Conservation (phyloP, 2,329 filamentous ascomycete species). For the Colletotrichum incanum region DNA sequence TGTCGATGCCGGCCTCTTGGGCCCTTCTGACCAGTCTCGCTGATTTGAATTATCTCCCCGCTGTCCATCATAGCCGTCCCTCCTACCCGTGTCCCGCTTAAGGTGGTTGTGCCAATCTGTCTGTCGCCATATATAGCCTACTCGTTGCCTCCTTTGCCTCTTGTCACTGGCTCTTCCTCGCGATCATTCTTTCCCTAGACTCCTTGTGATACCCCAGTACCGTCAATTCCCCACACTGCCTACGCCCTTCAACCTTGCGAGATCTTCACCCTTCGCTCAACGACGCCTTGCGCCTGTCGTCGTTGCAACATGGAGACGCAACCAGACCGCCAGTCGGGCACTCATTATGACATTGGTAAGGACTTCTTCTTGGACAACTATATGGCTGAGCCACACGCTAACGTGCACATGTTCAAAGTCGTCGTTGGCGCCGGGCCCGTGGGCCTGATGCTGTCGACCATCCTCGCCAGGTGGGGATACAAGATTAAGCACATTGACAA, state of each 20-base stretch:
- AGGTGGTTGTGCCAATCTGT: conserved; percentile 17
- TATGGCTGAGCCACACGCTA: not conserved
- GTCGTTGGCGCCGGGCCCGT: conserved; percentile 93
- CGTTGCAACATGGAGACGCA: conserved; percentile 32
- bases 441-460: conserved; percentile 89
- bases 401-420: conserved; percentile 66
- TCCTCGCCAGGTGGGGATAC: conserved; percentile 93
- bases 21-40: conserved; percentile 24
- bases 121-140: conserved; percentile 24
- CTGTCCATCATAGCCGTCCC: conserved; percentile 12
- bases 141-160: not conserved
- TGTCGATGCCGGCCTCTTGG: conserved; percentile 35
- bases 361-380: not conserved
- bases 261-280: not conserved
- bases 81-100: conserved; percentile 19
- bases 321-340: conserved; percentile 32
- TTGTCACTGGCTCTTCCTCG: not conserved
- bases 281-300: not conserved
- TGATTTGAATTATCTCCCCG: conserved; percentile 30
- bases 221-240: not conserved
- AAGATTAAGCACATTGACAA: conserved; percentile 97
- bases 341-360: conserved; percentile 63
- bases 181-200: not conserved
- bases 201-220: not conserved
- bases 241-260: not conserved